Evolutionary conservation across 345 rosid genomes (phyloP), one percentile per base, ranked within the genome.

Genomic region (Sonneratia caseolaris): DNA sequence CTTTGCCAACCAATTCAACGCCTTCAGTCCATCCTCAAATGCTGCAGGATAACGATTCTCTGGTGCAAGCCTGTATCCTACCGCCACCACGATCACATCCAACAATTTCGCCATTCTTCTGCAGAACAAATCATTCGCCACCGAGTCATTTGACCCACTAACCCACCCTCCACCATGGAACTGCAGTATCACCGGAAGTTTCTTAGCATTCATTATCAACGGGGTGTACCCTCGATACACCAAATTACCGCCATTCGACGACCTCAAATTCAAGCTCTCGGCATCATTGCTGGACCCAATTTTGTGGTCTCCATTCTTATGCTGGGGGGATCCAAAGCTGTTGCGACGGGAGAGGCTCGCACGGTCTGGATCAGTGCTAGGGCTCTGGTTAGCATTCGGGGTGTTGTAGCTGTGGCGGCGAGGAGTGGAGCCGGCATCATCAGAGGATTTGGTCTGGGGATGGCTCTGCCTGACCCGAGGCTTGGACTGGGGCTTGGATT

Each of bases 91-190:
- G 47, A 92, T 83, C 71, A 89, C 93, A 43, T 95, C 99, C 72
- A 95, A 92, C 57, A 86, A 79, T 72, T 88, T 92, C 14, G 92
- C 86, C 76, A 90, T 86, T 80, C 96, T 78, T 74, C 89, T 79
- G 68, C 97, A 95, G 51, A 92, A 95, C 48, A 68, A 75, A 86
- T 89, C 99, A 73, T 92, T 95, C 7, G 93, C 93, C 64, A 86
- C 93, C 22, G 98, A 94, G 69, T 91, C 97, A 51, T 86, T 87
- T 71, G 97, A 87, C 69, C 98, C 96, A 70, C 97, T 92, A 51
- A 95, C 96, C 97, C 97, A 92, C 11, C 97, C 97, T 0, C 99
- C 99, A 37, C 98, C 97, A 37, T 95, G 97, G 37, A 92, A 95
- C 85, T 95, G 98, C 83, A 95, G 48, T 83, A 92, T 83, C 43